Conservation (phyloP, 768 basidiomycete species). For the Sporobolomyces roseus region DNA sequence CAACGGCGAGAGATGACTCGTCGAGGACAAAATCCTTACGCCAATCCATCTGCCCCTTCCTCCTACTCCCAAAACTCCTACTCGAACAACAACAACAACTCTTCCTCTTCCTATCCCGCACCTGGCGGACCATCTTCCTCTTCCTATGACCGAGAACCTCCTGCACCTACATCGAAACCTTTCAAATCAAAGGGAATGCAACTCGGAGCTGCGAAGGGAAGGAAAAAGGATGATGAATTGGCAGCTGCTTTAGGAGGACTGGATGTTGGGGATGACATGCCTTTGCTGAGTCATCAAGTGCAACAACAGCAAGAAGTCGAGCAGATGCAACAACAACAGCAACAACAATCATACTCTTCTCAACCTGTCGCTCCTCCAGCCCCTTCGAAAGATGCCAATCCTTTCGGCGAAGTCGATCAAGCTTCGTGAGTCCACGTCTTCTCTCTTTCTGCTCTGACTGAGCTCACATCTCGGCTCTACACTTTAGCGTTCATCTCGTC, state of each 20-base stretch:
- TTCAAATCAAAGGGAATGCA: conserved; percentile 98
- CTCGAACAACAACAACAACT: conserved; percentile 29
- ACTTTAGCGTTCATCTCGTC: conserved; percentile 70
- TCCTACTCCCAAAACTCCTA: conserved; percentile 16
- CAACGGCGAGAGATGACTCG: conserved; percentile 90
- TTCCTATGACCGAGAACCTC: conserved; percentile 18
- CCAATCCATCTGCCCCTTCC: conserved; percentile 34
- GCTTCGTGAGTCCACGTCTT: conserved; percentile 60
- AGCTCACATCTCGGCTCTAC: background rate
- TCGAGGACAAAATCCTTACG: conserved; percentile 53
- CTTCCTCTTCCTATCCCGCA: conserved; percentile 20
- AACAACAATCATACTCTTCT: background rate
- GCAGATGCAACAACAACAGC: conserved; percentile 19
- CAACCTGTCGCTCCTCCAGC: conserved; percentile 51
- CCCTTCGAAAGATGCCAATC: conserved; percentile 46
- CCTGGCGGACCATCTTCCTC: conserved; percentile 27
- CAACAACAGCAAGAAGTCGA: conserved; percentile 42
- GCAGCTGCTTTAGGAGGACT: conserved; percentile 84
- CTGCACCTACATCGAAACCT: conserved; percentile 46
- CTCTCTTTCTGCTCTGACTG: background rate
- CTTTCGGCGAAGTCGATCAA: conserved; percentile 66
- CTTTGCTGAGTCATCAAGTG: conserved; percentile 21
- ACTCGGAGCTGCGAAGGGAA: conserved; percentile 77
- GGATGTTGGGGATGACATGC: conserved; percentile 43
- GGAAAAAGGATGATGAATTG: conserved; percentile 57